These are phyloP conservation scores for Centrapalus pauciflorus DNA, from an alignment of 129 eudicot genomes.

Conservation along the genomic window DNA sequence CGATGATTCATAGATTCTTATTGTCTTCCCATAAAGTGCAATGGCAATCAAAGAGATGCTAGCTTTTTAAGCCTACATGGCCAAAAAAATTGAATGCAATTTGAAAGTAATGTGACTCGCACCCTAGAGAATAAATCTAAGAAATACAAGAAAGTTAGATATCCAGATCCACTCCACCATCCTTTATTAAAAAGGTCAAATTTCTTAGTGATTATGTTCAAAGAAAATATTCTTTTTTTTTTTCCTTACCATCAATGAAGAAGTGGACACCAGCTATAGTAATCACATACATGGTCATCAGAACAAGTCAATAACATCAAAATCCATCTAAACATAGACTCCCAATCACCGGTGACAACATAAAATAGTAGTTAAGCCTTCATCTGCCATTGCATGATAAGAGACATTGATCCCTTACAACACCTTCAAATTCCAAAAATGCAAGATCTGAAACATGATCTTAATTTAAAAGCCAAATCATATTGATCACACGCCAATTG, in stretches of 20 bases:
- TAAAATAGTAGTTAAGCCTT: background rate
- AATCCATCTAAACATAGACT: slow-evolving; percentile 1
- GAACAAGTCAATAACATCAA: background rate
- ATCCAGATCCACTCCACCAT: slow-evolving; percentile 26
- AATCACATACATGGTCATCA: background rate
- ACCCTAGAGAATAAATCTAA: slow-evolving; percentile 17
- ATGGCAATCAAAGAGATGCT: slow-evolving; percentile 17
- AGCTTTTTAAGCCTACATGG: slow-evolving; percentile 21
- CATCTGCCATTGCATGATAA: background rate
- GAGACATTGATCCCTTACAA: background rate
- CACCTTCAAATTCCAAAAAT: slow-evolving; percentile 5
- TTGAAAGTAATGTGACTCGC: slow-evolving; percentile 33
- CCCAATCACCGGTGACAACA: background rate
- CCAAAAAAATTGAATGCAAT: slow-evolving; percentile 24
- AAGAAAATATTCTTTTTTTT: slow-evolving; percentile 18
- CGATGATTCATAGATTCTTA: slow-evolving; percentile 26
- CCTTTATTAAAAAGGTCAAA: slow-evolving; percentile 1
- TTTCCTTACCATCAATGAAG: slow-evolving; percentile 22
- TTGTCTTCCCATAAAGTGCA: slow-evolving; percentile 26
- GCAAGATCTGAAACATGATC: background rate
- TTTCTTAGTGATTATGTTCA: slow-evolving; percentile 12
- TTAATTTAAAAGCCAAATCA: background rate
- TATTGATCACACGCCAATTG: background rate
- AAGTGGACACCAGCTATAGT: background rate
- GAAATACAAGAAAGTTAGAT: slow-evolving; percentile 19